Conservation (phyloP, 2,329 filamentous ascomycete genomes). For the Celoporthe dispersa region DNA sequence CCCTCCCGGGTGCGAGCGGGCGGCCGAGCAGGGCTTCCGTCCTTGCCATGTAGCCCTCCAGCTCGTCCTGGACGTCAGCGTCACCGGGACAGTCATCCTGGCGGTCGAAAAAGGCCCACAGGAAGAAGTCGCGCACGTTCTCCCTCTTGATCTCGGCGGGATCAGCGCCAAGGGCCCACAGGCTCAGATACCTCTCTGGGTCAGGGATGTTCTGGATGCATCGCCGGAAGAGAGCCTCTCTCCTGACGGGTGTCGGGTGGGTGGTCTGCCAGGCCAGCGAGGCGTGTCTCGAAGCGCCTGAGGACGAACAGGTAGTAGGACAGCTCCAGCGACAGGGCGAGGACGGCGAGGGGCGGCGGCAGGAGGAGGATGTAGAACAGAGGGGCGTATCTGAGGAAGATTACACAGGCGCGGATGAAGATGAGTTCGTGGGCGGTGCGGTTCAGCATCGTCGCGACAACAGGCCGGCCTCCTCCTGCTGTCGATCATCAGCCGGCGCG, state of each 20-base stretch:
- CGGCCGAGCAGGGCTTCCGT: conserved; percentile 58
- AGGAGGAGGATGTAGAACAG: conserved; percentile 19
- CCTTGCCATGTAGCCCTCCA: conserved; percentile 53
- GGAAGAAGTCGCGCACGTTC: conserved; percentile 69
- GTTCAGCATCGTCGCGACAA: conserved; percentile 22
- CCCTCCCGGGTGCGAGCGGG: conserved; percentile 57
- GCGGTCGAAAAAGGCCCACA: conserved; percentile 69
- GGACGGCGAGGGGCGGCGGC: conserved; percentile 34
- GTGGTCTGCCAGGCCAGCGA: conserved; percentile 45
- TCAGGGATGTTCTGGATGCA: conserved; percentile 60
- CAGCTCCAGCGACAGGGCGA: conserved; percentile 44
- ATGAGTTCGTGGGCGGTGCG: conserved; percentile 41
- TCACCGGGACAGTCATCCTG: conserved; percentile 28
- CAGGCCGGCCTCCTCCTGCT: not conserved
- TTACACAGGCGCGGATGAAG: conserved; percentile 51
- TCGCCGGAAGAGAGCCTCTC: conserved; percentile 56
- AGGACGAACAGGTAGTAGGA: conserved; percentile 50
- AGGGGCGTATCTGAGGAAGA: conserved; percentile 33
- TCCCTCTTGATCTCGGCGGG: conserved; percentile 63
- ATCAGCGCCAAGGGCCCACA: conserved; percentile 69
- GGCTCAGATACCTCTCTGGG: conserved; percentile 59
- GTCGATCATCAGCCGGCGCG: no score
- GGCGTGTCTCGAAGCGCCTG: conserved; percentile 45
- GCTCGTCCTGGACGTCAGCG: conserved; percentile 44
- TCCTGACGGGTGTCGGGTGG: conserved; percentile 50